Evolutionary conservation across 2,329 filamentous ascomycete species (phyloP).

Genomic region (Didymella keratinophila): DNA sequence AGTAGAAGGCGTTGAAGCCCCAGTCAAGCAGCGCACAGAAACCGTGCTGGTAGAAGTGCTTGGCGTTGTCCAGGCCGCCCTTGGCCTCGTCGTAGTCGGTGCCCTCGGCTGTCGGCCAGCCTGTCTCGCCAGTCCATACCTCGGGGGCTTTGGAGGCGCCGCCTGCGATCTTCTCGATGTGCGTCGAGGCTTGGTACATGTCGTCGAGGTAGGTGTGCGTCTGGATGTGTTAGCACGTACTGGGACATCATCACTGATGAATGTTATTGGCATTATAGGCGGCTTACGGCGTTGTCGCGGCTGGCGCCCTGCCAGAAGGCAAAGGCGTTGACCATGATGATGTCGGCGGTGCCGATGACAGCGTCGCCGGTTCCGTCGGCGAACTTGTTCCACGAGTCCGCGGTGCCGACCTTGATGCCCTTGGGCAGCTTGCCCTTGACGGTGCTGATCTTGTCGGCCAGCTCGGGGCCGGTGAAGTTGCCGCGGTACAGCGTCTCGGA

Average conservation of each 20-base stretch:
- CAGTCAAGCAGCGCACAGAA: conserved; percentile 71
- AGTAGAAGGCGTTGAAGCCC: conserved; percentile 75
- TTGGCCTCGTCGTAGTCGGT: conserved; percentile 68
- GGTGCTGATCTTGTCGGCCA: conserved; percentile 68
- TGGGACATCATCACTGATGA: not conserved
- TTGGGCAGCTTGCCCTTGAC: conserved; percentile 64
- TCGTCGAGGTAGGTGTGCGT: conserved; percentile 72
- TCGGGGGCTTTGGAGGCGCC: conserved; percentile 62
- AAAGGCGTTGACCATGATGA: conserved; percentile 73
- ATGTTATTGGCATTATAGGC: not conserved
- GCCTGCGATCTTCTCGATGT: conserved; percentile 67
- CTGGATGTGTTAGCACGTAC: not conserved
- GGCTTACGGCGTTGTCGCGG: conserved; percentile 59
- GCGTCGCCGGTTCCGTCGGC: conserved; percentile 72
- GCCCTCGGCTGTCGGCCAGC: conserved; percentile 56
- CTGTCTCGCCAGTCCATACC: conserved; percentile 58
- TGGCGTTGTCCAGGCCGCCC: conserved; percentile 66
- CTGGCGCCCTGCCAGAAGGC: conserved; percentile 74
- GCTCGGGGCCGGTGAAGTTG: conserved; percentile 68
- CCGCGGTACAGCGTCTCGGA: conserved; percentile 75
- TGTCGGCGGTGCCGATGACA: conserved; percentile 68
- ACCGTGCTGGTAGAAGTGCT: conserved; percentile 66
- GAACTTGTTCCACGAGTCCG: conserved; percentile 77
- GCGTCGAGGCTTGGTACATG: conserved; percentile 68
- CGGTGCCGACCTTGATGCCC: conserved; percentile 68